phyloP scores from a whole-genome alignment of 805 yeast species.

The Lipomyces mesembrius region DNA sequence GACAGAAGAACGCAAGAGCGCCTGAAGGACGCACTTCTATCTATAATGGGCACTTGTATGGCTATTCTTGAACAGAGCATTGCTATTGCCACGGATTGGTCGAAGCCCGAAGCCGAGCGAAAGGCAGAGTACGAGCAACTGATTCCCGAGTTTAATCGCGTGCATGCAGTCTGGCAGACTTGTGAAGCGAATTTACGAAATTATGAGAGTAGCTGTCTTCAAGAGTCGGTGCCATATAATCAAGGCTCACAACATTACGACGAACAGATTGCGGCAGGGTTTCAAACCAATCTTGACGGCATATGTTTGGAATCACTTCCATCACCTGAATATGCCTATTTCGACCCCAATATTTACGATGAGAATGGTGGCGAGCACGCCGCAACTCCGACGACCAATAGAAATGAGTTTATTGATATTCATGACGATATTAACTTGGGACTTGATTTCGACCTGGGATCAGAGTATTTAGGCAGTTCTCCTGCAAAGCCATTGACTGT shows the following conservation, averaged over 20 bases:
- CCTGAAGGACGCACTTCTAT: slow-evolving; percentile 13
- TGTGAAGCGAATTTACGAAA: slow-evolving; percentile 4
- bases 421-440: slow-evolving; percentile 10
- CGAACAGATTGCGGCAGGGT: neutral
- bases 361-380: neutral
- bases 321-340: neutral
- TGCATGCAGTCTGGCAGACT: slow-evolving; percentile 13
- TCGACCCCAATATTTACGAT: neutral
- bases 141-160: slow-evolving; percentile 21
- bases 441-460: slow-evolving; percentile 14
- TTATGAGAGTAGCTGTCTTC: neutral
- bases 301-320: slow-evolving; percentile 1
- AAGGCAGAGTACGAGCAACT: slow-evolving; percentile 13
- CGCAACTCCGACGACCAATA: neutral
- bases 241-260: neutral
- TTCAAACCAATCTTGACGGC: neutral
- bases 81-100: slow-evolving; percentile 23
- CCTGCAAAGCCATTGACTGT: slow-evolving; percentile 11
- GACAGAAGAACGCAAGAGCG: slow-evolving; percentile 17
- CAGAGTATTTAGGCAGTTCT: slow-evolving; percentile 22
- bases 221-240: neutral
- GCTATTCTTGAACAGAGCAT: slow-evolving; percentile 24
- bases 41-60: slow-evolving; percentile 16
- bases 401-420: slow-evolving; percentile 6
- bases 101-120: slow-evolving; percentile 14